phyloP scores from a whole-genome alignment of 192 early-diverging fungal genomes.

The Podila minutissima region DNA sequence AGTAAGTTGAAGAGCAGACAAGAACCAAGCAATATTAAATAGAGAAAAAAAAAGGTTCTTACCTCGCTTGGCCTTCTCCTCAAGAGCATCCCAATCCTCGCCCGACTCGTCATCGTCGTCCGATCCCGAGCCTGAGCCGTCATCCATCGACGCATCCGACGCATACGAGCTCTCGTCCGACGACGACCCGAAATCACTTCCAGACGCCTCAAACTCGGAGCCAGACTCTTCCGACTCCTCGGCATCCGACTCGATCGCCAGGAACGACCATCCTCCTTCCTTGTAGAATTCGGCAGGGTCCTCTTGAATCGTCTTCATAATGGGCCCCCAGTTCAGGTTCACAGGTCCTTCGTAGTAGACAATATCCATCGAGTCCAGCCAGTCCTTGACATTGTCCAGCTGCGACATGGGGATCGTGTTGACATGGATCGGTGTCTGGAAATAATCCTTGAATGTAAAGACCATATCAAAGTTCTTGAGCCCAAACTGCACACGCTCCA shows the following conservation, averaged over 20 bases:
- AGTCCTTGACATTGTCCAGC: constrained; percentile 95
- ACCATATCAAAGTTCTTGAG: constrained; percentile 99
- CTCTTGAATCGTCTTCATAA: constrained; percentile 98
- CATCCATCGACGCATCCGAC: constrained; percentile 64
- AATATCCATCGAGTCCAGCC: constrained; percentile 94
- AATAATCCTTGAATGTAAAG: constrained; percentile 96
- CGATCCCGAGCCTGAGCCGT: constrained; percentile 59
- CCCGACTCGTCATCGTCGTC: constrained; percentile 70
- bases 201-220: constrained; percentile 48
- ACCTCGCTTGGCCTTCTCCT: constrained; percentile 79
- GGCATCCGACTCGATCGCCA: constrained; percentile 73
- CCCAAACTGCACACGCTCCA: constrained; percentile 97
- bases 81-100: constrained; percentile 83
- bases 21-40: not conserved
- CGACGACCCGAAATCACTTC: constrained; percentile 86
- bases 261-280: constrained; percentile 94
- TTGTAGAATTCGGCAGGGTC: constrained; percentile 92
- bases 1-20: not conserved
- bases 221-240: constrained; percentile 67
- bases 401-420: constrained; percentile 94
- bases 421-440: constrained; percentile 89
- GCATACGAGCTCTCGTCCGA: constrained; percentile 71
- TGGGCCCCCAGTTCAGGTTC: constrained; percentile 94
- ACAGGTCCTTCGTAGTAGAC: constrained; percentile 93
- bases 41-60: not conserved